Percentiles rank a stretch among this genome's conserved stretches.
These are phyloP conservation scores for Salix suchowensis DNA, from an alignment of 345 rosid species.

Conservation along the genomic window DNA sequence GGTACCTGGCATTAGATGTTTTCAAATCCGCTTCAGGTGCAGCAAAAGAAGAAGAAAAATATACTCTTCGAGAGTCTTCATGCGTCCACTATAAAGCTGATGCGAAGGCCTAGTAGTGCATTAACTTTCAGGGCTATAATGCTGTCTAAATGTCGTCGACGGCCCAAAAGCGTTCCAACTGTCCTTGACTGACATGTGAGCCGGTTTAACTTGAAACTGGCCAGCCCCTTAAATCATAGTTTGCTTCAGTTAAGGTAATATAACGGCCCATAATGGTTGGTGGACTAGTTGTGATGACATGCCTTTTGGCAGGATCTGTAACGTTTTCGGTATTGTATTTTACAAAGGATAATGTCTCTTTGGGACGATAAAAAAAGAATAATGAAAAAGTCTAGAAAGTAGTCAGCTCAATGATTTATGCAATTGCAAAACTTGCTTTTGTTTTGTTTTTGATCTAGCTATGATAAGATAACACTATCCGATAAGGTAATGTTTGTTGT, in stretches of 20 bases:
- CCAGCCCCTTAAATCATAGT: background rate
- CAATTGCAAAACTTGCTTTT: conserved; percentile 4
- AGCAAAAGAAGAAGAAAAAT: too few species aligned
- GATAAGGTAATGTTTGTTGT: conserved; percentile 30
- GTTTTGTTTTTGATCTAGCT: conserved; percentile 1
- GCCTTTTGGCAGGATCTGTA: background rate
- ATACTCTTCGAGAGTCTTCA: background rate
- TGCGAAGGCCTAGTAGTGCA: background rate
- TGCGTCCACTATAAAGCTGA: background rate
- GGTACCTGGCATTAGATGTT: background rate
- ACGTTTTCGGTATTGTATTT: background rate
- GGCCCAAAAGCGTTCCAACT: background rate
- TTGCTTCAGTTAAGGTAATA: background rate
- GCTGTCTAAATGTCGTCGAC: background rate
- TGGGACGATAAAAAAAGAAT: background rate
- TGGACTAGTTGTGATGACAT: background rate
- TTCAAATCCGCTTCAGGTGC: background rate
- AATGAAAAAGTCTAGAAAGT: background rate
- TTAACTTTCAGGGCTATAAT: background rate
- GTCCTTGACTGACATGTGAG: background rate
- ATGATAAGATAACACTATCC: conserved; percentile 15
- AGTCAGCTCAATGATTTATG: conserved; percentile 20
- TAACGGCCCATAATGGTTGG: background rate
- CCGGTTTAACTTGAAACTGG: background rate
- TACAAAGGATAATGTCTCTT: background rate